Conservation (phyloP, 108 stramenopile species). For the Aurantiochytrium sp. region DNA sequence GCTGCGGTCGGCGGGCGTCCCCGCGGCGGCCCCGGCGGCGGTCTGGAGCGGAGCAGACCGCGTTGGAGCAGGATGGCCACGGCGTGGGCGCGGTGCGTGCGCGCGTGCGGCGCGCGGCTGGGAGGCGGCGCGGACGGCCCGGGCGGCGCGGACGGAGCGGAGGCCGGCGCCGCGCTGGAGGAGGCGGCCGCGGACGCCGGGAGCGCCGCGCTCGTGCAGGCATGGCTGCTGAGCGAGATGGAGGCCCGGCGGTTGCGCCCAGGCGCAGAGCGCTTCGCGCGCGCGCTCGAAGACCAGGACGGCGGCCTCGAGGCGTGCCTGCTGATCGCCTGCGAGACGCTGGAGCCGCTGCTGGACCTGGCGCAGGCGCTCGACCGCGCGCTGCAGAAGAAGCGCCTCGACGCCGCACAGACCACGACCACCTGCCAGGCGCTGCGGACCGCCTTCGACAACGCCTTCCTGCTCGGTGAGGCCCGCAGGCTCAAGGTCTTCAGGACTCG, state of each 20-base stretch:
- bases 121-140: not conserved
- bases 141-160: too few relatives aligned
- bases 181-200: not conserved
- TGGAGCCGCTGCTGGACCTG: not conserved
- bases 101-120: too few relatives aligned
- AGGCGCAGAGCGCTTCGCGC: not conserved
- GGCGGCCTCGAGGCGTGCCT: not conserved
- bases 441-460: not conserved
- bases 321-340: not conserved
- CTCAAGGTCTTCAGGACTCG: not conserved
- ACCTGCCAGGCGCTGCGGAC: not conserved
- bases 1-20: too few relatives aligned
- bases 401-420: not conserved
- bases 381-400: not conserved
- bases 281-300: not conserved
- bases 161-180: not conserved
- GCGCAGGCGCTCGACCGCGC: not conserved
- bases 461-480: not conserved
- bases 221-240: slow-evolving; percentile 18
- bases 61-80: too few relatives aligned
- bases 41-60: too few relatives aligned
- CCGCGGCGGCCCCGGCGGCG: too few relatives aligned
- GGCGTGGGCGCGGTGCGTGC: too few relatives aligned
- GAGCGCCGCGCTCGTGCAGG: not conserved
- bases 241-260: not conserved